Evolutionary conservation across 768 basidiomycete species (phyloP), one percentile per base, ranked within the genome.

Genomic region (Termitomyces bulborhizus): DNA sequence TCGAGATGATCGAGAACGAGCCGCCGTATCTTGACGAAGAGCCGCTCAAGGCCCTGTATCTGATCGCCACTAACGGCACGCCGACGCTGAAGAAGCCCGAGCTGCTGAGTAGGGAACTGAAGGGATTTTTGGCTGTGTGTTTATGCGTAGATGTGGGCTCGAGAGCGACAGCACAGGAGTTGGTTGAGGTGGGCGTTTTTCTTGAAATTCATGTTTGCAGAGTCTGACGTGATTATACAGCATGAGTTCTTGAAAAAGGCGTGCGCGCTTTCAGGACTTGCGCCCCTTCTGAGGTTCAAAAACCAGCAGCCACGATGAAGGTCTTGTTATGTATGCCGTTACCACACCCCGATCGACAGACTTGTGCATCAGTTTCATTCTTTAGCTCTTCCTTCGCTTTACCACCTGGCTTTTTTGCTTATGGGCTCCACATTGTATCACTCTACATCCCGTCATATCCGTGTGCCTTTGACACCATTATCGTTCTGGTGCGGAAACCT

Each of bases 1-100:
- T 98, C 57, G 93, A 98, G 78, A 98, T 98, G 95, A 95, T 98
- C 60, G 94, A 98, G 70, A 94, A 93, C 64, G 94, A 97, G 70
- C 94, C 94, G 2, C 94, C 94, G 6, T 96, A 97, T 68, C 76
- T 98, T 40, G 93, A 96, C 61, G 94, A 98, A 67, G 94, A 98
- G 64, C 94, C 94, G 0, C 76, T 96, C 57, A 92, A 95, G 74
- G 94, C 95, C 18, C 72, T 98, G 45, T 97, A 98, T 70, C 73
- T 97, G 57, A 97, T 98, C 63, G 97, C 96, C 36, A 99, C 96
- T 42, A 98, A 98, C 66, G 97, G 97, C 12, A 98, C 97, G 16
- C 97, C 97, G 53, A 98, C 97, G 56, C 68, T 99, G 68, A 98
- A 98, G 82, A 92, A 90, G 65, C 94, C 97, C 0, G 96, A 98